phyloP scores from a whole-genome alignment of 1,139 yeast genomes.

The Diutina mesorugosa region DNA sequence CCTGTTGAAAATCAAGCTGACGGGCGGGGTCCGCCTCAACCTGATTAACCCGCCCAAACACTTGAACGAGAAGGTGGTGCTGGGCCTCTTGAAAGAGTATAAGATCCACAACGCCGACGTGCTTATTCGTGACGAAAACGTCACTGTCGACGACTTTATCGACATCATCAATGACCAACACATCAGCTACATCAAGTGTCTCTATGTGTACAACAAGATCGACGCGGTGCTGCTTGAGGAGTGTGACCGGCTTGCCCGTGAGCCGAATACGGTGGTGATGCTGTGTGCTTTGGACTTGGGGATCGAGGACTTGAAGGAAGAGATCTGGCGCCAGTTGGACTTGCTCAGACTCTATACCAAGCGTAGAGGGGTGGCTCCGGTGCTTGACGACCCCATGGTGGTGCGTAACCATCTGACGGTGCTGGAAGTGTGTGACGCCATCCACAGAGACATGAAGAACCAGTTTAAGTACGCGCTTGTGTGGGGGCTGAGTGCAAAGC shows the following conservation, averaged over 20 bases:
- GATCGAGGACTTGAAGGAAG: constrained; percentile 75
- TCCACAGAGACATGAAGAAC: constrained; percentile 85
- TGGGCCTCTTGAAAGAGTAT: constrained; percentile 71
- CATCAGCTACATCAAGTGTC: constrained; percentile 79
- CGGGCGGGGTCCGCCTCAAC: constrained; percentile 86
- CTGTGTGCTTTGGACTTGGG: constrained; percentile 86
- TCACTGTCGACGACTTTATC: constrained; percentile 86
- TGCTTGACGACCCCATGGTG: constrained; percentile 82
- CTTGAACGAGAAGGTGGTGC: constrained; percentile 70
- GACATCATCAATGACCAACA: constrained; percentile 83
- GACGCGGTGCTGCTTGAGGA: constrained; percentile 95
- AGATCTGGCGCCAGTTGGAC: constrained; percentile 83
- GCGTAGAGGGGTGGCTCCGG: constrained; percentile 62
- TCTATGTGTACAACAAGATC: constrained; percentile 87
- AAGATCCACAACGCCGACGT: constrained; percentile 91
- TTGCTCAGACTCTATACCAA: constrained; percentile 78
- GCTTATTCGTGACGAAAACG: constrained; percentile 74
- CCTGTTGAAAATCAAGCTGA: constrained; percentile 61
- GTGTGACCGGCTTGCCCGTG: constrained; percentile 81
- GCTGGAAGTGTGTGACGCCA: constrained; percentile 81
- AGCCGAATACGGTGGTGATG: constrained; percentile 87
- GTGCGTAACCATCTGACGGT: constrained; percentile 70
- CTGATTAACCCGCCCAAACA: constrained; percentile 72
- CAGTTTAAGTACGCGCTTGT: constrained; percentile 90
- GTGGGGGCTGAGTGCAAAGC: constrained; percentile 94